Percentiles rank a stretch among this genome's conserved stretches.
Conservation (phyloP, 805 yeast species). For the Candida succiphila region DNA sequence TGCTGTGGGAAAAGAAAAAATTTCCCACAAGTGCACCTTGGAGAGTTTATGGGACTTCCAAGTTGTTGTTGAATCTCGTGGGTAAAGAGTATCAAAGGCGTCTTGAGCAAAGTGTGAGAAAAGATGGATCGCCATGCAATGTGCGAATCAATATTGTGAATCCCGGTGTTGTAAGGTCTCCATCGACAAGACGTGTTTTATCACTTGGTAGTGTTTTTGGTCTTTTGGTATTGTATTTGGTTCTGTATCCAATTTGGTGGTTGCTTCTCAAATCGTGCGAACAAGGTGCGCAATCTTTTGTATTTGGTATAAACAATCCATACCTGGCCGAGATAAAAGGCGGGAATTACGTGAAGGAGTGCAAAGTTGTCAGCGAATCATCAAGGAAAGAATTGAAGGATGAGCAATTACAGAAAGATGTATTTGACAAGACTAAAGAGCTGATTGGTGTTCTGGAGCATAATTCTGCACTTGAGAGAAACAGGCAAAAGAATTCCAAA, state of each 20-base stretch:
- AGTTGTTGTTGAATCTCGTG: conserved; percentile 64
- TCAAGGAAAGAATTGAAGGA: conserved; percentile 51
- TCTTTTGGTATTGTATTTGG: conserved; percentile 45
- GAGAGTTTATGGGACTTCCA: conserved; percentile 74
- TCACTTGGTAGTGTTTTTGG: conserved; percentile 65
- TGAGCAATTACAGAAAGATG: conserved; percentile 49
- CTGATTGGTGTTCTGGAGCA: conserved; percentile 56
- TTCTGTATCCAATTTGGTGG: conserved; percentile 79
- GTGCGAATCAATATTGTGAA: conserved; percentile 68
- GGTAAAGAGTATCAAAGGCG: conserved; percentile 72
- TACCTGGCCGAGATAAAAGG: conserved; percentile 52
- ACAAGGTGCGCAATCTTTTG: conserved; percentile 72
- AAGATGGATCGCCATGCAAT: conserved; percentile 63
- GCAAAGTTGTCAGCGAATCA: conserved; percentile 38
- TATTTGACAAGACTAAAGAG: conserved; percentile 54
- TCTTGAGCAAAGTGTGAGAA: conserved; percentile 46
- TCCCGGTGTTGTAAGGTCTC: conserved; percentile 88
- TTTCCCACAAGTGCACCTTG: conserved; percentile 62
- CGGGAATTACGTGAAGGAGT: conserved; percentile 67
- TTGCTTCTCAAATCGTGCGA: conserved; percentile 62
- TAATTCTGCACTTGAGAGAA: conserved; percentile 59
- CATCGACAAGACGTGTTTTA: conserved; percentile 69
- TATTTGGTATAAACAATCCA: conserved; percentile 66
- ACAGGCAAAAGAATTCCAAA: conserved; percentile 14
- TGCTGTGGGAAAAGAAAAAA: conserved; percentile 47